Base-by-base conservation (phyloP, 2,329 filamentous ascomycete species). In the Parascedosporium putredinis region DNA sequence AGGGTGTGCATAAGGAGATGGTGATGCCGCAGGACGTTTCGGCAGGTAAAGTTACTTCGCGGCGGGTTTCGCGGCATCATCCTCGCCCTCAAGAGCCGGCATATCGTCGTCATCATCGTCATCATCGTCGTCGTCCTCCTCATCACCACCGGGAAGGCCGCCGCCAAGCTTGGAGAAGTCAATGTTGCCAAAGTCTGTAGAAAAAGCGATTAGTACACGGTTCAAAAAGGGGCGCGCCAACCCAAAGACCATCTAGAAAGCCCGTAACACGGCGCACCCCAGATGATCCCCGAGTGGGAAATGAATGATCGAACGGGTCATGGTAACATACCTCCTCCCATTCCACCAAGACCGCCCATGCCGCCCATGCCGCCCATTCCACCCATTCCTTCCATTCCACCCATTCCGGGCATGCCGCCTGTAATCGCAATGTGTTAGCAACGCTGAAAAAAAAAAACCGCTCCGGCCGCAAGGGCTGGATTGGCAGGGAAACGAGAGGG, bases 101-200 rank as follows among this genome's bases (percentile, higher is more conserved):
- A 95, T 89, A 3, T 88, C 86, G 48, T 88, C 84, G 33, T 82
- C 78, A 1, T 83, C 80, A 3, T 78, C 78, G 2, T 74, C 72
- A 20, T 75, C 73, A 5, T 72, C 72, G 5, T 69, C 69, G 1
- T 67, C 67, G 2, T 64, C 71, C 23, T 74, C 53, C 24, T 36
- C 51, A 27, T 55, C 55, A 4, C 60, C 63, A 45, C 69, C 79
- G 56, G 75, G n/a, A n/a, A n/a, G n/a, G n/a, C n/a, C 79, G 55
- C 76, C 83, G 55, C 83, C 84, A 55, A 95, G 83, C 76, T 95
- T 94, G 61, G 86, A 93, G 81, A 95, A 95, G 71, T 95, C 89
- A 64, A 95, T 93, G 60, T 86, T 87, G 60, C 86, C 82, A 56
- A 93, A 88, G 67, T 88, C 87, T 57, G 81, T 27, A 52, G 23